Base-by-base conservation (phyloP, 495 filamentous ascomycete species). In the Penicillium bialowiezense region DNA sequence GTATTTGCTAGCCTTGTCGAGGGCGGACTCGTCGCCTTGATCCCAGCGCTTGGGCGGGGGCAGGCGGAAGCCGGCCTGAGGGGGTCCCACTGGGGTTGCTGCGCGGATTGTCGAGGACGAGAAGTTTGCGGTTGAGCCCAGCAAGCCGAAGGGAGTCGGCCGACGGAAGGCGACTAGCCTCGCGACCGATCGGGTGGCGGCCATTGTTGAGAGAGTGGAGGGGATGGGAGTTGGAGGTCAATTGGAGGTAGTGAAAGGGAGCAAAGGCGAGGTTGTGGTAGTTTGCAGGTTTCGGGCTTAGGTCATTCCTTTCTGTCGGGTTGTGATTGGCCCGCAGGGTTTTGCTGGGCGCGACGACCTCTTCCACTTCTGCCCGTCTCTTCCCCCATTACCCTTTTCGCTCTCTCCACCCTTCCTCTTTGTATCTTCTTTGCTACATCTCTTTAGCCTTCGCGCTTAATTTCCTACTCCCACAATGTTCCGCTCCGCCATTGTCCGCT, bases 1-100 rank as follows among this genome's bases (percentile, higher is more conserved):
- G 75, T 90, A 96, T 63, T 88, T 87, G 41, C 85, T 88, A n/a
- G 88, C 84, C 70, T 86, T 87, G 67, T 95, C 87, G 35, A 93
- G 66, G 5, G 84, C 79, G 35, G 79, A 80, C 63, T 93, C 87
- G 32, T 78, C 69, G 47, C 80, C 72, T 54, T 89, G 73, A 43
- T 92, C 81, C 83, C 87, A 95, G 63, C 78, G 69, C 64, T 80
- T 78, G 31, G 79, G 80, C 37, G 72, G 73, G 44, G 83, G 77
- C 43, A 90, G 67, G 50, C 91, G 86, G 79, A 93, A 95, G 53
- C 81, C 81, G 55, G 84, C 69, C 23, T 85, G 84, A 58, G 89
- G 89, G 54, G 87, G 84, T 29, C 90, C 91, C 42, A 77, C 71
- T 44, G 89, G 88, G 7, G 84, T 89, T 51, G 89, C 90, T 65